Conservation (phyloP, 768 basidiomycete species). For the Mycena olivaceomarginata region DNA sequence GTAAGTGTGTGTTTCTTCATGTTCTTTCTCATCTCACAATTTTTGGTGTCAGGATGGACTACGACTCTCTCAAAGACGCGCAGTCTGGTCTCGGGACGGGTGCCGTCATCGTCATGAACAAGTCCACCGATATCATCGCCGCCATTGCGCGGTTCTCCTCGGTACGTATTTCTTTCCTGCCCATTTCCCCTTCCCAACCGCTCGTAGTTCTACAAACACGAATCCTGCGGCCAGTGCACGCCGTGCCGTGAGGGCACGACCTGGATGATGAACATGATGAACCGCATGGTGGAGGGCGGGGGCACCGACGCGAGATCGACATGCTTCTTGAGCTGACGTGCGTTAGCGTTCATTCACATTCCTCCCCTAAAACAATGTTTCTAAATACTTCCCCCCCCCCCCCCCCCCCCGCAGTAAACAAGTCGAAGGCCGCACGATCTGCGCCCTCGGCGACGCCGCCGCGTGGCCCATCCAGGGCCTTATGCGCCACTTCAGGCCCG, state of each 20-base stretch:
- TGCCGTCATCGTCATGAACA: conserved; percentile 99
- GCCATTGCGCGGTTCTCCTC: conserved; percentile 96
- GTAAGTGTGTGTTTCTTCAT: conserved; percentile 69
- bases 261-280: conserved; percentile 99
- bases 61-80: conserved; percentile 96
- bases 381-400: conserved; percentile 3
- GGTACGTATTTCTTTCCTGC: conserved; percentile 56
- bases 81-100: conserved; percentile 98
- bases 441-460: conserved; percentile 96
- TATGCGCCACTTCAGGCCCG: conserved; percentile 97
- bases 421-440: conserved; percentile 97
- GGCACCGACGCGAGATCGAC: conserved; percentile 95
- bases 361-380: background rate
- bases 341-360: conserved; percentile 48
- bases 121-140: conserved; percentile 94
- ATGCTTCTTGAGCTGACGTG: conserved; percentile 98
- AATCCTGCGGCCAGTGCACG: conserved; percentile 98
- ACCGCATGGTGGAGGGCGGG: conserved; percentile 94
- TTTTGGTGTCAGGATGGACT: conserved; percentile 88
- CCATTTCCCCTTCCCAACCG: conserved; percentile 9
- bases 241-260: conserved; percentile 97
- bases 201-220: conserved; percentile 95
- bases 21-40: conserved; percentile 22
- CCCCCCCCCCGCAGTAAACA: conserved; percentile 80
- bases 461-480: conserved; percentile 99